A percentile compares a stretch with the other conserved stretches of the same genome.
phyloP scores from a whole-genome alignment of 2,329 filamentous ascomycete genomes.

The Stemphylium beticola region DNA sequence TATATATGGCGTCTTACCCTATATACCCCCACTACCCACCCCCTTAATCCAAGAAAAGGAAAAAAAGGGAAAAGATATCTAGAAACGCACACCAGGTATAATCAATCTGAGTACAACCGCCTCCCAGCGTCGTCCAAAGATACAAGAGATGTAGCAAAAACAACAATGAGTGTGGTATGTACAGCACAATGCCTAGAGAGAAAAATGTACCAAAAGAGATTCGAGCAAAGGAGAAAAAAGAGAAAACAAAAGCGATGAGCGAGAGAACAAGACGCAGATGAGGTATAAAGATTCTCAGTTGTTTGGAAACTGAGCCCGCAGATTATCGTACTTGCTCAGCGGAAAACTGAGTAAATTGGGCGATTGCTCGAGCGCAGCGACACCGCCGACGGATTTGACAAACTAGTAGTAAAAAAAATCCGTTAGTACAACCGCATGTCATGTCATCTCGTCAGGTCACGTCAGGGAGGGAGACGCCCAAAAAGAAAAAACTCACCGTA shows the following conservation, averaged over 20 bases:
- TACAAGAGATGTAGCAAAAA: neutral
- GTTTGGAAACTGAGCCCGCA: slow-evolving; percentile 46
- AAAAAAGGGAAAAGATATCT: neutral
- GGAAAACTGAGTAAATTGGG: slow-evolving; percentile 70
- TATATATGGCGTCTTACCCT: neutral
- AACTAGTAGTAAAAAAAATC: slow-evolving; percentile 29
- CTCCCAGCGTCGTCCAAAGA: too few species aligned
- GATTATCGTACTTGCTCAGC: slow-evolving; percentile 72
- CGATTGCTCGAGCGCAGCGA: slow-evolving; percentile 56
- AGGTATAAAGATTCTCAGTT: slow-evolving; percentile 16
- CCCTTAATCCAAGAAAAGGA: neutral
- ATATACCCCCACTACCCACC: neutral
- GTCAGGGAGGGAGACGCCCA: too few species aligned
- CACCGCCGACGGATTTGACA: slow-evolving; percentile 65
- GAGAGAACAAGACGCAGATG: neutral
- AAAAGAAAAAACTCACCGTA: slow-evolving; percentile 27
- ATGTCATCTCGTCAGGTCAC: neutral
- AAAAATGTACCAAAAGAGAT: neutral
- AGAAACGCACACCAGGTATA: neutral
- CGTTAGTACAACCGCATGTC: slow-evolving; percentile 19
- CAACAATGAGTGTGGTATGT: neutral
- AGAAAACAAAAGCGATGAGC: neutral
- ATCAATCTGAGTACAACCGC: too few species aligned
- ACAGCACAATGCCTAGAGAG: neutral
- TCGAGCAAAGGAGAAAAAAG: neutral